Percentiles rank a stretch among this genome's conserved stretches.
Conservation (phyloP, 305 asterid species). For the Fraxinus ornus region DNA sequence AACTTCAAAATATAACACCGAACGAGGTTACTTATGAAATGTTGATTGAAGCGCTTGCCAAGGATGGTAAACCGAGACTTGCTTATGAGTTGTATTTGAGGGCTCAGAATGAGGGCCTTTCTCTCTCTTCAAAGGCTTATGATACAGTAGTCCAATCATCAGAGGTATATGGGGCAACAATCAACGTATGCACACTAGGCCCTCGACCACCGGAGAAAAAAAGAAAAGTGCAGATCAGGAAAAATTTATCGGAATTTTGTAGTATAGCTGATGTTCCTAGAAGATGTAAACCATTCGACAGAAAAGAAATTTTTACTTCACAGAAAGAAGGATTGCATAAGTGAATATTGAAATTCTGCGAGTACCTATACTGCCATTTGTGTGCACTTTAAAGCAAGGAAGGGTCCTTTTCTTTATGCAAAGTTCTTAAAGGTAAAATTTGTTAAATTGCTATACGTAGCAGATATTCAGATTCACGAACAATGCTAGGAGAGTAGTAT, state of each 20-base stretch:
- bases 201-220: conserved; percentile 58
- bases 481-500: background rate
- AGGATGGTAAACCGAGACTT: conserved; percentile 82
- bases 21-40: conserved; percentile 77
- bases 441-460: background rate
- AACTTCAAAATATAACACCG: conserved; percentile 44
- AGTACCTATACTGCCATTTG: background rate
- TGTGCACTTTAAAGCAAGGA: background rate
- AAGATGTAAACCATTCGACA: background rate
- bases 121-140: conserved; percentile 71
- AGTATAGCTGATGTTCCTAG: conserved; percentile 20
- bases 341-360: conserved; percentile 5
- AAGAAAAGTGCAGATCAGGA: conserved; percentile 51
- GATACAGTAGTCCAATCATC: conserved; percentile 54
- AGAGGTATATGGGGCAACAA: conserved; percentile 40
- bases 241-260: conserved; percentile 45
- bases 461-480: background rate
- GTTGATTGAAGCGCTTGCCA: conserved; percentile 70
- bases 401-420: background rate
- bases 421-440: background rate
- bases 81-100: conserved; percentile 70
- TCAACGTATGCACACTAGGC: conserved; percentile 54
- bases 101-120: conserved; percentile 60
- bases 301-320: conserved; percentile 33
- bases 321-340: conserved; percentile 28